Evolutionary conservation across 1,139 yeast species (phyloP), one percentile per base, ranked within the genome.

Genomic region (Tardiomyces depauwii): DNA sequence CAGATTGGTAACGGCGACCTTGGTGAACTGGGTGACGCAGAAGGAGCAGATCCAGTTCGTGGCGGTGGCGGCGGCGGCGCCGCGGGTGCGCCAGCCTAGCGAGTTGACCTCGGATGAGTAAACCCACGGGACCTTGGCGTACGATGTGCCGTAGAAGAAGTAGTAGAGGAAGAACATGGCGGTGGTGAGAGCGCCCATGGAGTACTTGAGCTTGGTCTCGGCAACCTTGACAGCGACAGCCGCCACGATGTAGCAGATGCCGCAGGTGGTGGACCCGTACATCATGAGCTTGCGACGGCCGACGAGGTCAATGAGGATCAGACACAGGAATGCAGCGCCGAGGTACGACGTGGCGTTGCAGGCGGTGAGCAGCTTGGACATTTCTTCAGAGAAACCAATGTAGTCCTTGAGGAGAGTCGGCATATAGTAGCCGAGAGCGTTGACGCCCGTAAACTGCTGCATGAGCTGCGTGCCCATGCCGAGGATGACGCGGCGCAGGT

Each of bases 401-500:
- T 21, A 79, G 44, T 80, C 73, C 41, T 74, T 65, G 64, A 87
- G 86, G 51, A 86, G 84, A 11, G 55, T 48, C n/a, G 55, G 49
- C 16, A 64, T 57, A 62, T 82, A 83, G 65, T 82, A 82, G 18
- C 95, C 93, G 65, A 87, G 85, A 46, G 85, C 93, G 58, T 87
- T 87, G 61, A 86, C 80, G 58, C 95, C 95, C 66, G 95, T 86
- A 69, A 87, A 83, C 63, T 86, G 95, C 68, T 87, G 95, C 87
- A 83, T 82, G 61, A 86, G 82, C 89, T 73, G 2, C 89, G 88
- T 28, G 2, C 32, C 32, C 25, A 21, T 21, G 25, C 25, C 25
- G 25, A 21, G 25, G 25, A 21, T 21, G 25, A 21, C 25, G 25
- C 21, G 30, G 39, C 28, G 42, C 40, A 44, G 41, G 41, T 43